Conservation (phyloP, 768 basidiomycete genomes). For the Collybia sp. region DNA sequence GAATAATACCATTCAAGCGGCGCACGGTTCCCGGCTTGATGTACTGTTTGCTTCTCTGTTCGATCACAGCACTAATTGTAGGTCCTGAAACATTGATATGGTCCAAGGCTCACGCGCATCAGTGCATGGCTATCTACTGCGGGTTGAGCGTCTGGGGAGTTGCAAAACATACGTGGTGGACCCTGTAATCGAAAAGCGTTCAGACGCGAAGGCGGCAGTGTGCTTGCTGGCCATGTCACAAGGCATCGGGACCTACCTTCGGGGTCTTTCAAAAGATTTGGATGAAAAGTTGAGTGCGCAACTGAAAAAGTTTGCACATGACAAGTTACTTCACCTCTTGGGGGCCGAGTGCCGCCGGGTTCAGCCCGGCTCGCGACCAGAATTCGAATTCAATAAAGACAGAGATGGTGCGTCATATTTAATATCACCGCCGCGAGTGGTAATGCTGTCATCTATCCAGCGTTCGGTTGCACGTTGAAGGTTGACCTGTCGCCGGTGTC, state of each 20-base stretch:
- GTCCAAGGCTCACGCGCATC: constrained; percentile 1
- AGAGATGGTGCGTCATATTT: constrained; percentile 39
- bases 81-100: constrained; percentile 14
- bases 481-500: constrained; percentile 32
- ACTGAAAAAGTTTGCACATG: constrained; percentile 38
- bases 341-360: constrained; percentile 40
- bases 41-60: constrained; percentile 37
- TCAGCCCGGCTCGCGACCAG: constrained; percentile 28
- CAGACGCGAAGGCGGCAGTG: constrained; percentile 68
- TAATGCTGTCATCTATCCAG: constrained; percentile 22
- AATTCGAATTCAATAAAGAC: constrained; percentile 37
- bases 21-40: constrained; percentile 43
- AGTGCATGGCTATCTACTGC: constrained; percentile 65
- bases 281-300: constrained; percentile 42
- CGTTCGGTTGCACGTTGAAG: constrained; percentile 48
- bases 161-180: constrained; percentile 60
- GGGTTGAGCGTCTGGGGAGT: constrained; percentile 47
- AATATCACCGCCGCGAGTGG: background rate
- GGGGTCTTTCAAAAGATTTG: constrained; percentile 31
- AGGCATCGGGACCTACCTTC: constrained; percentile 54
- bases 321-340: constrained; percentile 41
- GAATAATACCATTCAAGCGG: constrained; percentile 43
- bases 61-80: constrained; percentile 38
- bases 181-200: constrained; percentile 51
- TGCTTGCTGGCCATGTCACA: constrained; percentile 62